Base-by-base conservation (phyloP, 352 stramenopile species). In the Phytophthora parvispora region DNA sequence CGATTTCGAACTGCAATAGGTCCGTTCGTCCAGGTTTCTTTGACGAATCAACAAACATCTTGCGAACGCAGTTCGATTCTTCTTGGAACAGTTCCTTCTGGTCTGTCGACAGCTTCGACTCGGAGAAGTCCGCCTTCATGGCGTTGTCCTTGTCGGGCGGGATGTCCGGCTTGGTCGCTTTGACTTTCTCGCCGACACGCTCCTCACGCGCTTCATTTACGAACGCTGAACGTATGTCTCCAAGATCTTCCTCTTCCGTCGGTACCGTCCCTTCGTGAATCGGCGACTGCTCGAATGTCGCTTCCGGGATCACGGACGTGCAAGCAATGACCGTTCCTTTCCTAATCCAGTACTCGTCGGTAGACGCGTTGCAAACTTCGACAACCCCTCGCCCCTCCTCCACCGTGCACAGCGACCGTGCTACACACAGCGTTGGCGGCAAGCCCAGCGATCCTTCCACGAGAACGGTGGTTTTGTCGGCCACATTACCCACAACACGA, bases 1-100 rank as follows among this genome's bases (percentile, higher is more conserved):
- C 56, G 12, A 70, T 70, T 12, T 62, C 24, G 28, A 71, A 64
- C 0, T 56, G 3, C 10, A 65, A 22, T 22, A 60, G 22, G 6
- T 60, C 31, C 38, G 63, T 71, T 6, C 34, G 7, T 7, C 47
- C 58, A 1, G 31, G 58, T n/a, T 53, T 58, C 58, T 45, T 58
- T 1, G 32, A 58, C 9, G 47, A 36, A 6, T 36, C 31, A 10
- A 45, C 36, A 45, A 45, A 67, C 20, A 67, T 3, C 3, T 27
- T 20, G n/a, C 6, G 4, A 15, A 52, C 51, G 13, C 18, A 2
- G 27, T 61, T 42, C 38, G 42, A 25, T n/a, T 51, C 54, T 0
- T 0, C 0, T 29, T 42, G 54, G 16, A 61, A 51, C 27, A 52
- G n/a, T 16, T 24, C 27, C 16, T 51, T 50, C 38, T 61, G 54